Evolutionary conservation across 2,329 filamentous ascomycete species (phyloP).

Genomic region (Microdochium trichocladiopsis): DNA sequence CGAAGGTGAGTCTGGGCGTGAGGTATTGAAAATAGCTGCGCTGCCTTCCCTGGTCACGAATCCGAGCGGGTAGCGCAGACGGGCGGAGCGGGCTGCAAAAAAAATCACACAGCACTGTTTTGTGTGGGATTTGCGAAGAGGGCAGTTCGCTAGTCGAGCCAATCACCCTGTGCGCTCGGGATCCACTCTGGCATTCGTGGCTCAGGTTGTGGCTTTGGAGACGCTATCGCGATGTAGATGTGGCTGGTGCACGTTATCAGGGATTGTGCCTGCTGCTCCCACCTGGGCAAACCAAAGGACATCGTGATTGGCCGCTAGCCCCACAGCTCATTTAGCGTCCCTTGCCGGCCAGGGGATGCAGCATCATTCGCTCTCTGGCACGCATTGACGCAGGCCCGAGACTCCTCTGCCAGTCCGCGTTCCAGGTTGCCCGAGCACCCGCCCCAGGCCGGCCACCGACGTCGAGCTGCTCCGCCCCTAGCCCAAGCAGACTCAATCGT

Average conservation of each 20-base stretch:
- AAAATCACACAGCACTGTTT: not conserved
- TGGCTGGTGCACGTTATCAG: not conserved
- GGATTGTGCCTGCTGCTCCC: not conserved
- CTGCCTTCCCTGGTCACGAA: conserved; percentile 1
- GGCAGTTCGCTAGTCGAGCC: not conserved
- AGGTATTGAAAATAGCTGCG: not conserved
- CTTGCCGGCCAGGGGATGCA: not conserved
- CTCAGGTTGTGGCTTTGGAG: not conserved
- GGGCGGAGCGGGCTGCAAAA: not conserved
- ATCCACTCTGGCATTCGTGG: not conserved
- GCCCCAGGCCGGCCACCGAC: not conserved
- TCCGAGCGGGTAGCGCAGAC: not conserved
- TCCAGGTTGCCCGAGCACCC: not conserved
- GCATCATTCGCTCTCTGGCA: not conserved
- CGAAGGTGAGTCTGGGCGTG: not conserved
- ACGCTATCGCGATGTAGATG: not conserved
- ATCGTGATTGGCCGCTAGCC: not conserved
- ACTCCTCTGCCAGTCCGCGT: not conserved
- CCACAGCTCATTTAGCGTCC: not conserved
- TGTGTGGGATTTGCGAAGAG: not conserved
- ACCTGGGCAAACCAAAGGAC: not conserved
- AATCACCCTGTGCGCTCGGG: not conserved
- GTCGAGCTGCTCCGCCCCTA: not conserved
- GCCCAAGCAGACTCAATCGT: not conserved
- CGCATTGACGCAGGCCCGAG: not conserved